Evolutionary conservation across 176 grass and related monocot genomes (phyloP).

Genomic region (Bothriochloa decipiens): DNA sequence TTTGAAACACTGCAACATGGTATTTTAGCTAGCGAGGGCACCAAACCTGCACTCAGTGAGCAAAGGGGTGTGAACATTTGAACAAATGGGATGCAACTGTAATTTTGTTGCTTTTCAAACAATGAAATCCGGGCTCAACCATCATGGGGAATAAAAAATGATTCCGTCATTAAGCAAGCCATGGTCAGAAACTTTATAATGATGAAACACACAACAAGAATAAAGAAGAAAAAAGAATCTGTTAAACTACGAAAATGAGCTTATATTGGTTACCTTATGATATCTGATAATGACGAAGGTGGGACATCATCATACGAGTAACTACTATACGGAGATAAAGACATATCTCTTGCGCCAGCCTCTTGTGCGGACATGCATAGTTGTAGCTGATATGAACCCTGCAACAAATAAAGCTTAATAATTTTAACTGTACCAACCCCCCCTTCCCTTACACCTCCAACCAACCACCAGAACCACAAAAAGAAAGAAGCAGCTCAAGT

Average conservation of each 20-base stretch:
- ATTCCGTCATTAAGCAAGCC: background rate
- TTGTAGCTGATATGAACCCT: constrained; percentile 88
- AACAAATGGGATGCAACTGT: background rate
- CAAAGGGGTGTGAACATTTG: background rate
- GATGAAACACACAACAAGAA: constrained; percentile 12
- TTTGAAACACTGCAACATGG: background rate
- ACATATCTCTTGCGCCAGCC: constrained; percentile 72
- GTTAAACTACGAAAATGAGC: constrained; percentile 24
- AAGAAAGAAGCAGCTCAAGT: background rate
- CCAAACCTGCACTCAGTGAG: background rate
- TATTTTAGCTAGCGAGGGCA: background rate
- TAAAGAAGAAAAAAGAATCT: constrained; percentile 16
- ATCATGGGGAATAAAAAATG: background rate
- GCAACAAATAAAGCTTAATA: constrained; percentile 1
- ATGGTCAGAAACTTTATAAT: background rate
- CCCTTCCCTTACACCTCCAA: background rate
- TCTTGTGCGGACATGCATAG: constrained; percentile 80
- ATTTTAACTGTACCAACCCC: background rate
- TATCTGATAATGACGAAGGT: constrained; percentile 76
- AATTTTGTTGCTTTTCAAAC: background rate
- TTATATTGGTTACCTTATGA: constrained; percentile 72
- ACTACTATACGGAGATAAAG: constrained; percentile 72
- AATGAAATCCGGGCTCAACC: background rate
- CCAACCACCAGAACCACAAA: constrained; percentile 1
- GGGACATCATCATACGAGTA: constrained; percentile 84